Evolutionary conservation across 78 protist genomes (phyloP), one percentile per base, ranked within the genome.

Genomic region (Planoprotostelium fungivorum): DNA sequence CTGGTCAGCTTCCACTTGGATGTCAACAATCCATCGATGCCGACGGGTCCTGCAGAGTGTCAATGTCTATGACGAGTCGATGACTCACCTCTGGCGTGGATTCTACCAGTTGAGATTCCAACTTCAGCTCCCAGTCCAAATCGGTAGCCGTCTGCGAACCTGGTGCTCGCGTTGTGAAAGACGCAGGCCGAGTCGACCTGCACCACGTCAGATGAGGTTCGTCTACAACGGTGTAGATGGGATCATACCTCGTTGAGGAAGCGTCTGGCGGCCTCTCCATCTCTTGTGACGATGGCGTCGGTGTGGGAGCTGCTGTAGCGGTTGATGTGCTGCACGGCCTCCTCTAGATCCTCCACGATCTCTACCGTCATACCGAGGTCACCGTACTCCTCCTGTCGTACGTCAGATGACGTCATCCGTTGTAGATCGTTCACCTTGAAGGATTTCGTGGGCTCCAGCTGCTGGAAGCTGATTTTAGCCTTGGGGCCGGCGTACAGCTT

Each of bases 41-140:
- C 97, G 5, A 95, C 97, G 1, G 94, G 94, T 1, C 88, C 38
- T 87, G 88, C 29, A 9, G 35, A 29, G 23, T 5, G 23, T 28
- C 0, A 25, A 51, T 51, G 31, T 25, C 73, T 51, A 25, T 51
- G 31, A 51, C 73, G 16, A 25, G 73, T 25, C 73, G 16, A 51
- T 16, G 5, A 51, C 16, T 5, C 73, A 51, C 97, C 97, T 0
- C 97, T 90, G 0, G 97, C 96, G 83, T 94, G 97, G 23, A 96
- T 91, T 34, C 87, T 85, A 37, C 86, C 35, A 23, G 95, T 89
- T 28, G 39, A 0, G 83, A 95, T 89, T 0, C 97, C 97, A 0
- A 96, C 92, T 86, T 96, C 97, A 29, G 96, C 96, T 0, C 97
- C 97, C 34, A 96, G 73, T 25, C 97, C 97, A 36, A 89, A 93